Evolutionary conservation across 768 basidiomycete species (phyloP), one percentile per base, ranked within the genome.

Genomic region (Leccinellum albellum): DNA sequence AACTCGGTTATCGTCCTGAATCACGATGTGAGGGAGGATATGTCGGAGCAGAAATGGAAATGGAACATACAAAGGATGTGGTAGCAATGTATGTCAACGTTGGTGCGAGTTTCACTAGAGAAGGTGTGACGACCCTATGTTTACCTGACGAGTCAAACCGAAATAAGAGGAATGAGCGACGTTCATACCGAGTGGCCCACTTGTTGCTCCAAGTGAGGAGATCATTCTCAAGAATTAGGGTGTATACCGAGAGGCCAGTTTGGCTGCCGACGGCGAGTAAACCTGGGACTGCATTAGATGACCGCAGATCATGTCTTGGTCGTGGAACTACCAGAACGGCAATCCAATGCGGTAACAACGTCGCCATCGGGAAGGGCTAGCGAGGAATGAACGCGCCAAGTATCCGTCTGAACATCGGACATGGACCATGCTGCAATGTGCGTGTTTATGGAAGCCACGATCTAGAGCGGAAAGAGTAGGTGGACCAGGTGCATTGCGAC

Each of bases 351-450:
- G 5, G 84, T 85, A 23, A 92, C 78, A 6, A 66, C 54, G 51
- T 81, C 77, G 23, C 72, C 75, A 46, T 82, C 78, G 1, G 85
- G 80, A 45, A 91, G 79, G n/a, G 80, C 64, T 5, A 94, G 78
- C 20, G 90, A 88, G 3, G 92, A 93, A 68, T 94, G 92, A 8
- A 94, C 81, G 32, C 85, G 80, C 89, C 89, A 94, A 7, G 78
- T 76, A 63, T 84, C 79, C 35, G 81, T 74, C 58, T 82, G 79
- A 15, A 80, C 77, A 37, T 81, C 85, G 23, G 88, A 89, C 47
- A 89, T 78, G n/a, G 80, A 81, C 91, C 91, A 94, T 35, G 83
- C 84, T 50, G 88, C 91, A 48, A 94, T 75, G 52, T 82, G 82
- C 44, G 78, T 76, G 62, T 80, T 81, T 69, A 85, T 82, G 58